Conservation (phyloP, 2,329 filamentous ascomycete species). For the Coleophoma crateriformis region DNA sequence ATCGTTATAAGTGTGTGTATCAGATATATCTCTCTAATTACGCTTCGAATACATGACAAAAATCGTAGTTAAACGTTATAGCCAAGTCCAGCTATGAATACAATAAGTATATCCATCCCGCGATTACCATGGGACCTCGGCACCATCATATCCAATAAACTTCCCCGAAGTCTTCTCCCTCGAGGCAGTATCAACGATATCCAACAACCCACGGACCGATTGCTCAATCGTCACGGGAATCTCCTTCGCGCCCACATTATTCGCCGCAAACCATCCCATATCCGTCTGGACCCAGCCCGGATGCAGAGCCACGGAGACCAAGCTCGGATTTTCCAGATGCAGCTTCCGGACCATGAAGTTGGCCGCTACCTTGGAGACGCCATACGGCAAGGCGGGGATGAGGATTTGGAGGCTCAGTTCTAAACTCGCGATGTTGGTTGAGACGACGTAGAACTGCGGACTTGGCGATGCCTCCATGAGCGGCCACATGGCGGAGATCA, state of each 20-base stretch:
- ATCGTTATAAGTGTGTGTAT: too few species aligned
- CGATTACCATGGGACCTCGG: not conserved
- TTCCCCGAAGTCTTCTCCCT: not conserved
- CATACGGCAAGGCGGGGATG: slow-evolving; percentile 30
- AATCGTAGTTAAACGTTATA: too few species aligned
- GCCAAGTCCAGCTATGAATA: too few species aligned
- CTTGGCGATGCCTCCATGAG: slow-evolving; percentile 29
- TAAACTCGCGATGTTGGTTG: slow-evolving; percentile 20
- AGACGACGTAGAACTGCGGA: slow-evolving; percentile 33
- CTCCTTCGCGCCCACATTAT: slow-evolving; percentile 26
- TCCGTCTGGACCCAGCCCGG: slow-evolving; percentile 34
- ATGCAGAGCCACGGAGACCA: slow-evolving; percentile 27
- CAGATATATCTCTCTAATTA: too few species aligned
- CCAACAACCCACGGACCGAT: slow-evolving; percentile 4
- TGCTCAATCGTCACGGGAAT: slow-evolving; percentile 26
- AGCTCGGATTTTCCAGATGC: slow-evolving; percentile 29
- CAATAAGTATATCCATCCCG: too few species aligned
- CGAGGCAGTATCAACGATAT: not conserved
- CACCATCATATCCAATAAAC: not conserved
- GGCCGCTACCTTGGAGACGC: slow-evolving; percentile 32
- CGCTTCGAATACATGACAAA: too few species aligned
- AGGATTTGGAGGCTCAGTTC: slow-evolving; percentile 4
- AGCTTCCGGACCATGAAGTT: slow-evolving; percentile 31
- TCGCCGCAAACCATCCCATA: slow-evolving; percentile 32
- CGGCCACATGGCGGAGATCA: slow-evolving; percentile 37